Evolutionary conservation across 148 eudicot species (phyloP), one percentile per base, ranked within the genome.

Genomic region (Drosera capensis): DNA sequence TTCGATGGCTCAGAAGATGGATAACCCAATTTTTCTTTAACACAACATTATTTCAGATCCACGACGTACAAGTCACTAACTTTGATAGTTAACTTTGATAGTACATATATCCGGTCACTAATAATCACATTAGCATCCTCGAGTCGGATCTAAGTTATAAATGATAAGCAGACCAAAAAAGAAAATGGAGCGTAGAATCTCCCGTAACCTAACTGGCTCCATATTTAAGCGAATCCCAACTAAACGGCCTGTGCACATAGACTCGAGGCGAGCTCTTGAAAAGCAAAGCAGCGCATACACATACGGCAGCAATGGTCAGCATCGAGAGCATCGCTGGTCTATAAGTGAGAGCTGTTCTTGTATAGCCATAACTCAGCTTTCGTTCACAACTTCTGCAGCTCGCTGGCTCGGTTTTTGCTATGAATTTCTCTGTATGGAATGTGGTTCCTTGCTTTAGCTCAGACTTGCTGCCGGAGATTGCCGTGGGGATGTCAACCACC

Each of bases 221-320:
- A 63, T 61, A 92, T 55, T 74, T 58, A 40, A 92, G 49, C 0
- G 50, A 20, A 23, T 85, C 95, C 99, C 99, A 92, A 46, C 76
- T 75, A 62, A 92, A 82, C n/a, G 86, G 86, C 47, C 52, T 55
- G 61, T 64, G 59, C 39, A 67, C 57, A 46, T 65, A 79, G 55
- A 90, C 99, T 45, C 60, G 70, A 13, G 99, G 99, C 20, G 70
- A 64, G 58, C 85, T 78, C 56, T 81, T 92, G 73, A 92, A 92
- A 38, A 78, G 71, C 63, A 92, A 56, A 49, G 95, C 95, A 1
- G 71, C 80, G 31, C 99, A 85, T 5, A 92, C 95, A 43, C 99
- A 85, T 8, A 81, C 88, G 16, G 90, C 94, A 23, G 99, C 95
- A 39, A 92, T 72, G 14, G 80, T 67, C 37, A 92, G 70, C 74